A percentile compares a stretch with the other conserved stretches of the same genome.
These are phyloP conservation scores for Verbascum thapsus DNA, from an alignment of 257 asterid genomes.

Conservation along the genomic window DNA sequence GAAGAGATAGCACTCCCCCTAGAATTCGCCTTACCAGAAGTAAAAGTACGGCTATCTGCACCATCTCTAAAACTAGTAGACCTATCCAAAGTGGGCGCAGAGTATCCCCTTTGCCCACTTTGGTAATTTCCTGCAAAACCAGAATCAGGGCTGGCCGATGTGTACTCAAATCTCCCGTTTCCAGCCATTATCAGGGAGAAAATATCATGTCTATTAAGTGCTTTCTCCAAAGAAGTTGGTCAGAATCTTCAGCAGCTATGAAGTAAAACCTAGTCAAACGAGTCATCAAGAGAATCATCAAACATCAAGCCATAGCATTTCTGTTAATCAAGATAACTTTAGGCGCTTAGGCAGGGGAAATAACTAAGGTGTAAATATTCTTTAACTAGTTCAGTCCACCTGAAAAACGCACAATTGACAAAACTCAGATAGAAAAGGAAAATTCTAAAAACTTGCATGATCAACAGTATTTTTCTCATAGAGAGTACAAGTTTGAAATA, in stretches of 20 bases:
- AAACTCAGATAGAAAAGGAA: no score
- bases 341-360: no score
- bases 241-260: conserved; percentile 34
- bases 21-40: conserved; percentile 65
- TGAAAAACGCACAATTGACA: no score
- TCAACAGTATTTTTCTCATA: no score
- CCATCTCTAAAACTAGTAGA: conserved; percentile 85
- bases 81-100: conserved; percentile 64
- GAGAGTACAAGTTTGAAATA: no score
- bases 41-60: conserved; percentile 58
- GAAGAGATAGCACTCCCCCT: conserved; percentile 51
- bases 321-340: conserved; percentile 4
- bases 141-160: conserved; percentile 74
- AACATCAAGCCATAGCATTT: conserved; percentile 11
- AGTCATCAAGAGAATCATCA: conserved; percentile 28
- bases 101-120: conserved; percentile 67
- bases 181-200: conserved; percentile 70
- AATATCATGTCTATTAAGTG: conserved; percentile 41
- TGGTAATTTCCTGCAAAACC: conserved; percentile 66
- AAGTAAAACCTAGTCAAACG: conserved; percentile 29
- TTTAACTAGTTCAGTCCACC: no score
- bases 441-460: no score
- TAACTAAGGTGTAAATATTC: no score
- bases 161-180: conserved; percentile 65
- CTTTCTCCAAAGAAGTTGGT: conserved; percentile 22